These are phyloP conservation scores for Blastobotrys chiropterorum DNA, from an alignment of 805 yeast genomes.

Conservation along the genomic window DNA sequence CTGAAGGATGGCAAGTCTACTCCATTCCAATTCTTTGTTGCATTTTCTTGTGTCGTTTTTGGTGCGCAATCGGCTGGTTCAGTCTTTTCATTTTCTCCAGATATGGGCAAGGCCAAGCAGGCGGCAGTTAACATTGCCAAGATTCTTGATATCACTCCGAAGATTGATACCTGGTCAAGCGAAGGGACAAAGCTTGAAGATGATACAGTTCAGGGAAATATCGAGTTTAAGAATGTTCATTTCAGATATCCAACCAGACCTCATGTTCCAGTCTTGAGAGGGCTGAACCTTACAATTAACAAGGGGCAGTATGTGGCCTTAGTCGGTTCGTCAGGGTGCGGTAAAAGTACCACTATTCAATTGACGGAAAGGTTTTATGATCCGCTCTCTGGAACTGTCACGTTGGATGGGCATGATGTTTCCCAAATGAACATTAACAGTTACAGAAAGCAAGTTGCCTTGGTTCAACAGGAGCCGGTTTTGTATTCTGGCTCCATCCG, in stretches of 20 bases:
- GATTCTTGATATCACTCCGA: conserved; percentile 29
- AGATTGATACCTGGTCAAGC: conserved; percentile 27
- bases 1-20: conserved; percentile 27
- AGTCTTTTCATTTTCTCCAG: conserved; percentile 36
- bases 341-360: conserved; percentile 53
- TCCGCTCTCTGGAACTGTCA: conserved; percentile 41
- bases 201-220: conserved; percentile 38
- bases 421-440: conserved; percentile 43
- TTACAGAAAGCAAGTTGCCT: conserved; percentile 46
- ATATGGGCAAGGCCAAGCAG: conserved; percentile 36
- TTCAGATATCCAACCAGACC: conserved; percentile 65
- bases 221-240: conserved; percentile 48
- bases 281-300: conserved; percentile 43
- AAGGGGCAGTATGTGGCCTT: conserved; percentile 53
- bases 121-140: conserved; percentile 32
- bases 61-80: conserved; percentile 39
- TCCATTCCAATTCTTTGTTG: conserved; percentile 33
- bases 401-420: conserved; percentile 47
- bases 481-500: conserved; percentile 49
- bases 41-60: conserved; percentile 32
- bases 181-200: conserved; percentile 28
- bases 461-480: conserved; percentile 59
- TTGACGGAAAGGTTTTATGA: conserved; percentile 46
- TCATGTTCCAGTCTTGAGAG: conserved; percentile 42
- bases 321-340: conserved; percentile 61